These are phyloP conservation scores for Pseudogymnoascus sp. DNA, from an alignment of 2,329 filamentous ascomycete species.

Conservation along the genomic window DNA sequence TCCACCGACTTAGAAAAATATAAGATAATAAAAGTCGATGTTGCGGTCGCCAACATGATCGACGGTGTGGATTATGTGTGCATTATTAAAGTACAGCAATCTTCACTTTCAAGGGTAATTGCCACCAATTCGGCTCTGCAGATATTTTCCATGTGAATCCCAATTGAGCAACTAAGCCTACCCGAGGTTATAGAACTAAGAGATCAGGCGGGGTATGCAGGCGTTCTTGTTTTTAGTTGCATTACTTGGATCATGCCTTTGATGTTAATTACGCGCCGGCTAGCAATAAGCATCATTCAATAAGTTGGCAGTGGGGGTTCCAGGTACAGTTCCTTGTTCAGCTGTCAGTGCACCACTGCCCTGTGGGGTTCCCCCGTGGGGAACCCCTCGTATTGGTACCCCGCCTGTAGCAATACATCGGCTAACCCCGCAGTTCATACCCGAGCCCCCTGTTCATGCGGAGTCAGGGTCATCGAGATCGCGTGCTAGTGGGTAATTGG, in stretches of 20 bases:
- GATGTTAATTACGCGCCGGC: neutral
- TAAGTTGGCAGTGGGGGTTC: neutral
- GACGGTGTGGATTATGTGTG: neutral
- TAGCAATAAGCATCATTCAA: neutral
- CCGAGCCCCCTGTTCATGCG: neutral
- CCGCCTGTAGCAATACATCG: neutral
- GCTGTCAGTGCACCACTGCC: neutral
- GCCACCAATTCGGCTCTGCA: neutral
- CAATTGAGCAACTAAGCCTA: neutral
- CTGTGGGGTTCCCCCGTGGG: neutral
- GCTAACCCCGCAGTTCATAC: constrained; percentile 1
- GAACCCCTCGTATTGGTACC: neutral
- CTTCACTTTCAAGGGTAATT: neutral
- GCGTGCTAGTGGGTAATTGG: neutral
- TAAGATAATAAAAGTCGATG: neutral
- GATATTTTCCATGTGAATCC: neutral
- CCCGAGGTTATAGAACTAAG: neutral
- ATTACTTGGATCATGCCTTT: neutral
- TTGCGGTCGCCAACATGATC: neutral
- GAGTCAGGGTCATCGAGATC: neutral
- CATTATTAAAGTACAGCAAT: neutral
- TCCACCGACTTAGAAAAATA: neutral
- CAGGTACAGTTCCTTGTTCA: neutral
- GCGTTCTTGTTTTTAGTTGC: neutral
- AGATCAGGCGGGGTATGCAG: neutral